Evolutionary conservation across 2,329 filamentous ascomycete genomes (phyloP).

Genomic region (Venturia oleaginea): DNA sequence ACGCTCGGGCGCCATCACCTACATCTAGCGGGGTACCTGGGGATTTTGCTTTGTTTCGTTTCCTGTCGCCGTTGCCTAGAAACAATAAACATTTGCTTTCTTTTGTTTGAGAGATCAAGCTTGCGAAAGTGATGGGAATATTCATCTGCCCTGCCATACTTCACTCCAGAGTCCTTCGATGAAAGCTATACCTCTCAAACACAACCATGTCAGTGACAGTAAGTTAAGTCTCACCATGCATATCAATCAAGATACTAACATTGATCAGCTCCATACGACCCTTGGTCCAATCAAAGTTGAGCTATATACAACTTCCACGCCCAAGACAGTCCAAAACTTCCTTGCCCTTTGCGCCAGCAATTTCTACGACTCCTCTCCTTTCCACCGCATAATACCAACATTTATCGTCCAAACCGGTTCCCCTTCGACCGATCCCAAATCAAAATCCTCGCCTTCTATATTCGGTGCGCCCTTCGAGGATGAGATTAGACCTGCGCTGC

Average conservation of each 20-base stretch:
- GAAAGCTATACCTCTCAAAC: background rate
- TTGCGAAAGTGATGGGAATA: background rate
- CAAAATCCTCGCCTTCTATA: constrained; percentile 62
- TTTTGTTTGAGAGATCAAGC: background rate
- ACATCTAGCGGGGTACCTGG: background rate
- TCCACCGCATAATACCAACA: constrained; percentile 69
- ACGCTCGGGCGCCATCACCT: background rate
- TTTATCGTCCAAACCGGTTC: constrained; percentile 77
- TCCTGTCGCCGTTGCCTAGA: background rate
- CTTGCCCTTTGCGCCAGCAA: constrained; percentile 73
- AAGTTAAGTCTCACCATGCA: constrained; percentile 11
- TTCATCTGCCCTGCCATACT: background rate
- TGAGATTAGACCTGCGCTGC: constrained; percentile 63
- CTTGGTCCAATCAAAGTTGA: constrained; percentile 90
- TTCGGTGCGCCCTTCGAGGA: constrained; percentile 65
- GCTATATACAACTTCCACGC: constrained; percentile 89
- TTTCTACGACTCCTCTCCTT: constrained; percentile 66
- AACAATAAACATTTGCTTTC: background rate
- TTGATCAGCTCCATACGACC: constrained; percentile 62
- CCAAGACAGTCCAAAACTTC: constrained; percentile 91
- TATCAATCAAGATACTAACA: background rate
- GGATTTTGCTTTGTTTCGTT: background rate
- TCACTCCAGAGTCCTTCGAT: background rate
- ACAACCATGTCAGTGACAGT: constrained; percentile 40
- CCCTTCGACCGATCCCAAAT: constrained; percentile 38